Evolutionary conservation across 1,284 basidiomycete genomes (phyloP).

Genomic region (Sanghuangporus baumii): DNA sequence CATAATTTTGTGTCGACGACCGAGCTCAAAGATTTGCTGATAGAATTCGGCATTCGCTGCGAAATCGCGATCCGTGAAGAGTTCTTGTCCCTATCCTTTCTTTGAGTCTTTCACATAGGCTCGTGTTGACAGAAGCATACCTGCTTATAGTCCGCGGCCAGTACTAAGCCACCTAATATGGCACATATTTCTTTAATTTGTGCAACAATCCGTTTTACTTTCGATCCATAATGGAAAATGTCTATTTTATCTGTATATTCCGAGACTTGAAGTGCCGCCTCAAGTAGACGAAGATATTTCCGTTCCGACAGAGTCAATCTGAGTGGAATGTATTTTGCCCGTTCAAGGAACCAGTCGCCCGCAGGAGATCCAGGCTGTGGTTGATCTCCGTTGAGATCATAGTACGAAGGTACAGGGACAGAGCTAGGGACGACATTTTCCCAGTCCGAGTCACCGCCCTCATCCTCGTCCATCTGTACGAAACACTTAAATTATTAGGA

Average conservation of each 20-base stretch:
- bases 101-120: neutral
- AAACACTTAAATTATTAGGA: conserved; percentile 12
- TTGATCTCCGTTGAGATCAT: conserved; percentile 28
- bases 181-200: conserved; percentile 80
- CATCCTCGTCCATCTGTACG: conserved; percentile 39
- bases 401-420: conserved; percentile 34
- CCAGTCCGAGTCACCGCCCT: conserved; percentile 40
- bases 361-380: conserved; percentile 52
- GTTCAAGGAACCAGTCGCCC: conserved; percentile 78
- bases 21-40: conserved; percentile 69
- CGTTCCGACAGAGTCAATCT: conserved; percentile 67
- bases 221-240: conserved; percentile 67
- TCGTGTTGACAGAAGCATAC: neutral
- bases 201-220: conserved; percentile 74
- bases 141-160: conserved; percentile 76
- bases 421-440: conserved; percentile 36
- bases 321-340: conserved; percentile 70
- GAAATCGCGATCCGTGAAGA: conserved; percentile 75
- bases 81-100: conserved; percentile 53
- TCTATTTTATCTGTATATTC: conserved; percentile 86
- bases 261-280: conserved; percentile 72
- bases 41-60: conserved; percentile 71
- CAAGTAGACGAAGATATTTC: conserved; percentile 73
- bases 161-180: conserved; percentile 71
- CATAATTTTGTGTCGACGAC: conserved; percentile 81